These are phyloP conservation scores for Alternaria triticina DNA, from an alignment of 2,329 filamentous ascomycete species.

Conservation along the genomic window DNA sequence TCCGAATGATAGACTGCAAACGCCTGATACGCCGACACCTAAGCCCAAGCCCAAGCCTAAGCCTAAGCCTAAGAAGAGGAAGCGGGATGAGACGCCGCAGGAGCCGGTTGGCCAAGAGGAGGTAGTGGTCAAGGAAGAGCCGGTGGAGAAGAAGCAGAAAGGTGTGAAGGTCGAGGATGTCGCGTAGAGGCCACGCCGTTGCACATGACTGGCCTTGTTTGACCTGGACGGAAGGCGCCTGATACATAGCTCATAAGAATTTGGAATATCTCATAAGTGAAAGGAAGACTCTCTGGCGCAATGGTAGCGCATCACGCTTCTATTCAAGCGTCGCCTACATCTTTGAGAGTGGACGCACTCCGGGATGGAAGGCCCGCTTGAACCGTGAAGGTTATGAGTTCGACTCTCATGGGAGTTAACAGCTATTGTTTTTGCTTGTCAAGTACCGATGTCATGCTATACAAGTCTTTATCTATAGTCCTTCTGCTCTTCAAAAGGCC, in stretches of 20 bases:
- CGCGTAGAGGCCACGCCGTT: neutral
- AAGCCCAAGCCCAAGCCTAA: neutral
- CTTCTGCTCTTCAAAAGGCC: too few species aligned
- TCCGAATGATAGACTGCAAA: neutral
- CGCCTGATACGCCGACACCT: neutral
- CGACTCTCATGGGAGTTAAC: neutral
- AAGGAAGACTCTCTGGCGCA: neutral
- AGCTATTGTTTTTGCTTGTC: neutral
- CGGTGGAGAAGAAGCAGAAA: neutral
- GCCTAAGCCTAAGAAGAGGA: neutral
- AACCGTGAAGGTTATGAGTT: neutral
- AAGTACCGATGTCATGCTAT: too few species aligned
- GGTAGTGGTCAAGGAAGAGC: neutral
- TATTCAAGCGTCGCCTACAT: neutral
- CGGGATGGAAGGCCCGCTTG: neutral
- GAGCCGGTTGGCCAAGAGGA: fast-evolving
- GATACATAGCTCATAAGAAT: fast-evolving
- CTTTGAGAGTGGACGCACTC: too few species aligned
- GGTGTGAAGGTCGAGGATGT: neutral
- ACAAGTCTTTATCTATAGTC: too few species aligned
- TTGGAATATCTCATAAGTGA: neutral
- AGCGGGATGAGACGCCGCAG: neutral
- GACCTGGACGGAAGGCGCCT: neutral
- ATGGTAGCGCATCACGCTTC: neutral
- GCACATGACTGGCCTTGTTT: neutral